Evolutionary conservation across 2,329 filamentous ascomycete species (phyloP).

Genomic region (Fusarium gaditjirri): DNA sequence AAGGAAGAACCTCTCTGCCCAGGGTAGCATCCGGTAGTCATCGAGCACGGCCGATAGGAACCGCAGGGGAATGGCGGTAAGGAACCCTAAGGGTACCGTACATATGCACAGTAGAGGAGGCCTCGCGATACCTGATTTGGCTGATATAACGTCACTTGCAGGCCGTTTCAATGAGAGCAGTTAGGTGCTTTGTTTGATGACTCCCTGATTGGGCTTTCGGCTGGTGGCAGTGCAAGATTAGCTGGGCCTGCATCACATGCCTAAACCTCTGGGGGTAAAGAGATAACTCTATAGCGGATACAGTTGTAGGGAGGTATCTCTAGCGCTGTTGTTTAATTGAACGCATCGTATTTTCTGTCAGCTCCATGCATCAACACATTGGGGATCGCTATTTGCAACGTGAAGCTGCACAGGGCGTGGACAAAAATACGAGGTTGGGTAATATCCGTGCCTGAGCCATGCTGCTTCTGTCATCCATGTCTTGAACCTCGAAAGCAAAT

Average conservation of each 20-base stretch:
- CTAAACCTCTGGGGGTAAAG: neutral
- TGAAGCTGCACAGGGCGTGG: neutral
- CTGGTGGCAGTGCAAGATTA: conserved; percentile 31
- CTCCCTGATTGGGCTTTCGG: conserved; percentile 6
- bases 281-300: neutral
- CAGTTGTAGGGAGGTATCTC: neutral
- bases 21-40: conserved; percentile 24
- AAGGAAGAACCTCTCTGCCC: conserved; percentile 10
- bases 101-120: neutral
- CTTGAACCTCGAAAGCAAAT: neutral
- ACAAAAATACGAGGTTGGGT: neutral
- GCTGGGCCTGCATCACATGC: conserved; percentile 22
- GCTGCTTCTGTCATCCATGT: neutral
- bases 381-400: neutral
- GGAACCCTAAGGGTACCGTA: conserved; percentile 12
- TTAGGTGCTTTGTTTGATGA: conserved; percentile 8
- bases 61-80: conserved; percentile 38
- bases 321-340: conserved; percentile 29
- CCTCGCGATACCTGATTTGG: conserved; percentile 31
- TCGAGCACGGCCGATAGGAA: conserved; percentile 32
- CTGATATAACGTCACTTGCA: conserved; percentile 19
- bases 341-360: neutral
- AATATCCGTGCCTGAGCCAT: neutral
- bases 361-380: neutral
- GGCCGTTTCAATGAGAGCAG: neutral